Evolutionary conservation across 768 basidiomycete genomes (phyloP).

Genomic region (Trametes elegans): DNA sequence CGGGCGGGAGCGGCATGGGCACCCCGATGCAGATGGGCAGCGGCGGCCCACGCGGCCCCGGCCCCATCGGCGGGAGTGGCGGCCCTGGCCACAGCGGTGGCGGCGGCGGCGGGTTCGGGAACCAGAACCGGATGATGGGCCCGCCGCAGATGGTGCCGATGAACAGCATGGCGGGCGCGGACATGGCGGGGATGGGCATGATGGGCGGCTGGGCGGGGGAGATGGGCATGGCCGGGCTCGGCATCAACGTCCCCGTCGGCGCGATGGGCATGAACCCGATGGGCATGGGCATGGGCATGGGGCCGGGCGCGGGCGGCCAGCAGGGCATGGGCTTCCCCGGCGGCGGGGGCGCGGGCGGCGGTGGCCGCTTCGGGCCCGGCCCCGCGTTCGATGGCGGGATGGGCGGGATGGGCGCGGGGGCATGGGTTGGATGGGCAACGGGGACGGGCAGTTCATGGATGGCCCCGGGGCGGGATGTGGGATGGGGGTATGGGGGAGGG

Average conservation of each 20-base stretch:
- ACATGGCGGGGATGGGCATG: constrained; percentile 32
- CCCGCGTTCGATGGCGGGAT: constrained; percentile 22
- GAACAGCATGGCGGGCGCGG: constrained; percentile 28
- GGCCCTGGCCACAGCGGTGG: constrained; percentile 4
- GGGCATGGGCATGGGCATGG: constrained; percentile 29
- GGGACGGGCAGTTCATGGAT: constrained; percentile 30
- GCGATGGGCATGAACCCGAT: not conserved
- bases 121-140: constrained; percentile 31
- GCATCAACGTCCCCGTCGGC: not conserved
- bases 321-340: constrained; percentile 1
- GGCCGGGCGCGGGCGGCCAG: constrained; percentile 36
- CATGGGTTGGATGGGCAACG: constrained; percentile 38
- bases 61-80: constrained; percentile 11
- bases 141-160: constrained; percentile 41
- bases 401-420: constrained; percentile 17
- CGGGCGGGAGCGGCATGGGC: constrained; percentile 24
- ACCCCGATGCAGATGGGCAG: not conserved
- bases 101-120: constrained; percentile 23
- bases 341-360: constrained; percentile 23
- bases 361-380: constrained; percentile 17
- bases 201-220: constrained; percentile 23
- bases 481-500: constrained; percentile 40
- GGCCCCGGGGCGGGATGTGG: constrained; percentile 32
- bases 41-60: too few species aligned
- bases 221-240: constrained; percentile 19